Evolutionary conservation across 805 yeast species (phyloP).

Genomic region (Cyberlindnera bimundalis): DNA sequence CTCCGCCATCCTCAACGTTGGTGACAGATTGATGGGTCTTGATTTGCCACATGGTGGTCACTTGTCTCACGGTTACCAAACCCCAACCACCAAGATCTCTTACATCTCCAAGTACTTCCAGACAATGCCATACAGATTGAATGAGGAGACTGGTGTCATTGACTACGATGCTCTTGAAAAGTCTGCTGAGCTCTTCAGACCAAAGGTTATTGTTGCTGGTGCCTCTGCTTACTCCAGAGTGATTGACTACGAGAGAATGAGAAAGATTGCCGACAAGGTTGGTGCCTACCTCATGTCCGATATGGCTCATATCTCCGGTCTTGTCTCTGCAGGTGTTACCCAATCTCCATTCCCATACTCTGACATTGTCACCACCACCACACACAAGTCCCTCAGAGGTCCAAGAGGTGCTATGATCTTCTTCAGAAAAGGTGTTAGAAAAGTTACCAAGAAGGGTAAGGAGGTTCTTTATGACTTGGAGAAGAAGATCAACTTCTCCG

Average conservation of each 20-base stretch:
- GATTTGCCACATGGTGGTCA: constrained; percentile 99
- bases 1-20: constrained; percentile 91
- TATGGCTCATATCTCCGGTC: constrained; percentile 98
- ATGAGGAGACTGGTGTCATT: constrained; percentile 87
- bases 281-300: constrained; percentile 95
- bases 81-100: constrained; percentile 88
- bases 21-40: constrained; percentile 96
- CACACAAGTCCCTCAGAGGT: constrained; percentile 98
- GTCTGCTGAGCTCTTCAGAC: constrained; percentile 89
- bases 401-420: constrained; percentile 99
- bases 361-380: constrained; percentile 96
- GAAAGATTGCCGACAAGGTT: constrained; percentile 93
- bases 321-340: constrained; percentile 92
- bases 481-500: constrained; percentile 93
- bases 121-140: constrained; percentile 97
- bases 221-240: constrained; percentile 97
- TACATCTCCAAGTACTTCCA: constrained; percentile 95
- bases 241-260: constrained; percentile 95
- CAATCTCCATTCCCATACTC: constrained; percentile 97
- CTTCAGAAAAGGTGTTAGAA: constrained; percentile 94
- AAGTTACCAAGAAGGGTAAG: constrained; percentile 86
- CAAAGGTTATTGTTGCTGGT: constrained; percentile 95
- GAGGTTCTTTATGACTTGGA: constrained; percentile 89
- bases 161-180: constrained; percentile 94
- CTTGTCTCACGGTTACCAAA: constrained; percentile 97